A percentile compares a stretch with the other conserved stretches of the same genome.
phyloP scores from a whole-genome alignment of 768 basidiomycete species.

The Boletus vinaceobasis region DNA sequence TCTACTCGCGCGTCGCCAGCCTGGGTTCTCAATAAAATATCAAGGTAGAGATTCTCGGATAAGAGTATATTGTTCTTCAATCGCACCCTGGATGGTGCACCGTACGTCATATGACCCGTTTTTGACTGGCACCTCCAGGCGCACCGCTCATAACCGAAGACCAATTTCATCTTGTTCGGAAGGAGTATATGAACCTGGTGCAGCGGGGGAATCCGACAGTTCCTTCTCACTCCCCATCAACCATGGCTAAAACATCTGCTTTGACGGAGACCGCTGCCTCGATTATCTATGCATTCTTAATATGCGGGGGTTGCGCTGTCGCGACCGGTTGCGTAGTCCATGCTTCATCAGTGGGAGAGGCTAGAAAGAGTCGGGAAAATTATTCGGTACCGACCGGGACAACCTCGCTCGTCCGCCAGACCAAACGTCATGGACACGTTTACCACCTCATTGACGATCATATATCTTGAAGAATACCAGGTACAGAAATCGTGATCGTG shows the following conservation, averaged over 20 bases:
- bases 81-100: too few species aligned
- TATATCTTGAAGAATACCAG: not conserved
- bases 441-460: not conserved
- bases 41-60: too few species aligned
- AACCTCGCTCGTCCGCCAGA: not conserved
- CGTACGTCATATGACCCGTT: too few species aligned
- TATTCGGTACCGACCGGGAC: too few species aligned
- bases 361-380: not conserved
- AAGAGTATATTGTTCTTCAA: too few species aligned
- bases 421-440: not conserved
- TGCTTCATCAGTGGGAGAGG: not conserved
- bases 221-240: not conserved
- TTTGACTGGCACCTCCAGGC: too few species aligned
- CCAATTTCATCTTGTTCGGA: not conserved
- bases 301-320: conserved; percentile 2
- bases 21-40: too few species aligned
- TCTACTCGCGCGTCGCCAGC: too few species aligned
- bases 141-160: too few species aligned
- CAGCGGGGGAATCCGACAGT: not conserved
- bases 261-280: not conserved
- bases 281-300: not conserved
- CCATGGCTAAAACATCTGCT: not conserved
- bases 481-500: not conserved
- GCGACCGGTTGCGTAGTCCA: not conserved
- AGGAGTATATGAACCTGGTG: not conserved